These are phyloP conservation scores for Kuraishia piskuri DNA, from an alignment of 805 yeast species.

Conservation along the genomic window DNA sequence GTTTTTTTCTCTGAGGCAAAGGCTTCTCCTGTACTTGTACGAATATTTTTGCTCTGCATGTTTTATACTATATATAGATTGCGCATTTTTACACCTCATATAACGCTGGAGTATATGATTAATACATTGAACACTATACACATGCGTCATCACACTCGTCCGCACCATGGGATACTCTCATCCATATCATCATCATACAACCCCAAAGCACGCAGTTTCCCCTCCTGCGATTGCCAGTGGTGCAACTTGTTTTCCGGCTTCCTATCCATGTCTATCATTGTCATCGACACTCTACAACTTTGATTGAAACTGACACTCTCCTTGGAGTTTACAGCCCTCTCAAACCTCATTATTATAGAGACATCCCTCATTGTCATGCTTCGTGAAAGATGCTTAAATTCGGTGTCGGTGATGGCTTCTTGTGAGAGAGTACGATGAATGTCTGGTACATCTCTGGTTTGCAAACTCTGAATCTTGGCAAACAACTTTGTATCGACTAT, in stretches of 20 bases:
- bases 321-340: slow-evolving; percentile 15
- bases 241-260: slow-evolving; percentile 33
- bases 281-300: slow-evolving; percentile 2
- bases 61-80: neutral
- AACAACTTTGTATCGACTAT: slow-evolving; percentile 4
- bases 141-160: too few relatives aligned
- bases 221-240: slow-evolving; percentile 31
- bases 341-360: slow-evolving; percentile 32
- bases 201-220: slow-evolving; percentile 6
- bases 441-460: slow-evolving; percentile 22
- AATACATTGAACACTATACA: neutral
- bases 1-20: neutral
- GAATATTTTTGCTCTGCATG: neutral
- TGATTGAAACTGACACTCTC: neutral
- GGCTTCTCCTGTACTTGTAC: neutral
- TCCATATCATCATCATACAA: neutral
- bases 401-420: slow-evolving; percentile 28
- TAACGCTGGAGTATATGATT: neutral
- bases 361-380: slow-evolving; percentile 48
- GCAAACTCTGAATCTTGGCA: slow-evolving; percentile 19
- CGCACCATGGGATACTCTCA: neutral
- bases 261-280: slow-evolving; percentile 40
- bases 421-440: slow-evolving; percentile 20
- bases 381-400: slow-evolving; percentile 28
- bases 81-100: neutral